Evolutionary conservation across 208 protist genomes (phyloP), one percentile per base, ranked within the genome.

Genomic region (Leishmania tarentolae): DNA sequence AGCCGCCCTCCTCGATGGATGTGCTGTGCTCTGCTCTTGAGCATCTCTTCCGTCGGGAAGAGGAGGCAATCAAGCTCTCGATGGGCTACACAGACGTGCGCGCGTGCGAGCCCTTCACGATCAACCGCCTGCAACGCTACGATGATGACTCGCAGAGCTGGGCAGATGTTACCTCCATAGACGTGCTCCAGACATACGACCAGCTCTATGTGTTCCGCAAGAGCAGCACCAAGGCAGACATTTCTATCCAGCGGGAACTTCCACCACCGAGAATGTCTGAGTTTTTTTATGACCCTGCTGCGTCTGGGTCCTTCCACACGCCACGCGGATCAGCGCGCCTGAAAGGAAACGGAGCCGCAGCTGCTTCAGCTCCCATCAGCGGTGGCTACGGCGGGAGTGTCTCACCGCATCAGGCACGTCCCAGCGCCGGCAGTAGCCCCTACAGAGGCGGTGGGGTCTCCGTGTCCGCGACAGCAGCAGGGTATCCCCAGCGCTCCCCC

Each of bases 131-230:
- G 15, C 90, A 95, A 71, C 85, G 87, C 35, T 96, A 93, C 82
- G 83, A 91, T 63, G 93, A 96, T 70, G 93, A 95, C 73, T 87
- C 84, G 69, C 87, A 92, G 76, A 78, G 79, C 35, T 96, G 93
- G 92, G 72, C 71, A 8, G 93, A 94, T 35, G 65, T 96, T 1
- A 79, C 74, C 0, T 80, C 84, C 47, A 82, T 83, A 24, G 79
- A 83, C 21, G 44, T 83, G 73, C 86, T 96, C 53, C 85, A 86
- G 40, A 84, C 85, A 6, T 94, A 94, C 83, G 93, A 96, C 76
- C 93, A 96, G 83, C 81, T 96, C 44, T 96, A 95, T 78, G 89
- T 94, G 17, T 95, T 93, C 79, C 90, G 93, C 76, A 93, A 91
- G 78, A 90, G 94, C 84, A 90, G 83, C 70, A 95, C 91, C 53